These are phyloP conservation scores for Populus tomentosa DNA, from an alignment of 441 rosid species.

Conservation along the genomic window DNA sequence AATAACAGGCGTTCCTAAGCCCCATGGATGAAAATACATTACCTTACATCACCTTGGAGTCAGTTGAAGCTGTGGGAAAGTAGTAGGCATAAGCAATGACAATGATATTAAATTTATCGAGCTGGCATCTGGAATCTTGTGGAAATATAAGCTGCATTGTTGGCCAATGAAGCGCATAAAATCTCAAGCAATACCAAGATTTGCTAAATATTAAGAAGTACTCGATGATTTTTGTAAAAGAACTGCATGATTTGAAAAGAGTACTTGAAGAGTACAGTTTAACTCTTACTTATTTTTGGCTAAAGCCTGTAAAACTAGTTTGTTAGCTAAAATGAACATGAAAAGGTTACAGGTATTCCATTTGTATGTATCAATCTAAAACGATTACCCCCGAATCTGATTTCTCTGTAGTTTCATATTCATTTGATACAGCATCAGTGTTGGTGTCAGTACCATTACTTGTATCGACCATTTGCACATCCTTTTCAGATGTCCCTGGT, in stretches of 20 bases:
- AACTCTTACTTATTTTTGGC: neutral
- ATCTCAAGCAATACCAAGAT: no score
- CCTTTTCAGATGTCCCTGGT: conserved; percentile 4
- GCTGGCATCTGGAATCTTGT: no score
- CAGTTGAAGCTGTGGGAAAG: no score
- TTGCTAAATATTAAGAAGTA: neutral
- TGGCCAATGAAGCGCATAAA: no score
- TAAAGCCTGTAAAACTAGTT: conserved; percentile 1
- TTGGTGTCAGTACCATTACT: conserved; percentile 15
- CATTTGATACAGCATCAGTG: conserved; percentile 12
- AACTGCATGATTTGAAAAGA: neutral
- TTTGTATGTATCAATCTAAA: conserved; percentile 25
- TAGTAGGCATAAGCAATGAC: no score
- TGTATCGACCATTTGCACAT: conserved; percentile 19
- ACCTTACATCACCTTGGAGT: no score
- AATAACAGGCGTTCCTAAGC: no score
- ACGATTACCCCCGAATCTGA: conserved; percentile 23
- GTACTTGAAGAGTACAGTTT: neutral
- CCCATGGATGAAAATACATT: no score
- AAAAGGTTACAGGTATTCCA: neutral
- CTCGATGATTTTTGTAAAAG: neutral
- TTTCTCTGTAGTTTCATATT: conserved; percentile 2
- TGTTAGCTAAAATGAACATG: neutral
- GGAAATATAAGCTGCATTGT: no score
- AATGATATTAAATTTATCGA: no score